These are phyloP conservation scores for Monarda citriodora DNA, from an alignment of 305 asterid species.

Conservation along the genomic window DNA sequence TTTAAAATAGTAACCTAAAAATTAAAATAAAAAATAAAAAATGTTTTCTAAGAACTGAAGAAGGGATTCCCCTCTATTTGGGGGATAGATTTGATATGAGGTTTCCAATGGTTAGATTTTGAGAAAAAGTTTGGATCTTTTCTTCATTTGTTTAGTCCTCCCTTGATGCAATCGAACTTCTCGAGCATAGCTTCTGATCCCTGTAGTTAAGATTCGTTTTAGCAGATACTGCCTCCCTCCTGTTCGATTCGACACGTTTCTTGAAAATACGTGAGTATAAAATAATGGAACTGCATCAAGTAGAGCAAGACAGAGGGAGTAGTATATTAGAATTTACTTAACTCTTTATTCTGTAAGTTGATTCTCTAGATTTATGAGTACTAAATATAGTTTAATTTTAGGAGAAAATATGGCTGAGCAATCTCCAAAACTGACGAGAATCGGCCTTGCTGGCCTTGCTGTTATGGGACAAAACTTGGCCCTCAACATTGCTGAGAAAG, in stretches of 20 bases:
- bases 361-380: constrained; percentile 2
- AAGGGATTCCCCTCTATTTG: constrained; percentile 1
- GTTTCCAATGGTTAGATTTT: constrained; percentile 17
- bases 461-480: constrained; percentile 83
- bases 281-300: too few species aligned
- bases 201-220: background rate
- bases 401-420: constrained; percentile 46
- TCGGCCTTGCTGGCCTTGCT: constrained; percentile 71
- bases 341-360: background rate
- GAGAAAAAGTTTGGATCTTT: constrained; percentile 7
- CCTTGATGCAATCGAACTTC: background rate
- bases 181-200: background rate
- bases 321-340: too few species aligned
- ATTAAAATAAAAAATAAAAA: too few species aligned
- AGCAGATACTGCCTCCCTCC: background rate
- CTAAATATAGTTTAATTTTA: constrained; percentile 17
- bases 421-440: constrained; percentile 50
- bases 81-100: constrained; percentile 10
- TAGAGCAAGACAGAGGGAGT: too few species aligned
- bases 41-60: too few species aligned
- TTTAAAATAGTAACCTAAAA: background rate
- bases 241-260: too few species aligned
- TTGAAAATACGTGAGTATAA: too few species aligned
- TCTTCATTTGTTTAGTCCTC: constrained; percentile 8
- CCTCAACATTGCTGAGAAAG: constrained; percentile 98